Base-by-base conservation (phyloP, 768 basidiomycete genomes). In the Termitomyces sp. region DNA sequence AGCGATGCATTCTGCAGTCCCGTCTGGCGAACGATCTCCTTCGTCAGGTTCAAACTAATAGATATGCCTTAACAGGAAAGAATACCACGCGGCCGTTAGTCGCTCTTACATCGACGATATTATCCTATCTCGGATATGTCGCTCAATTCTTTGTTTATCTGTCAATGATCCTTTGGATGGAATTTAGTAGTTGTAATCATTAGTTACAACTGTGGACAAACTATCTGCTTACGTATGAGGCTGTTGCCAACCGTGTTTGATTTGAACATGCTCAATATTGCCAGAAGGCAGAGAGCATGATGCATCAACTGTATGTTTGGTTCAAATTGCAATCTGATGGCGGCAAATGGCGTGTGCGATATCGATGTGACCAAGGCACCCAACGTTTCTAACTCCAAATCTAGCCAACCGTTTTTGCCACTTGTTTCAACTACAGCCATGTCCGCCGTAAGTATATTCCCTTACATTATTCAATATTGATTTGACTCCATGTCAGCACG, bases 311-410 rank as follows among this genome's bases (percentile, higher is more conserved):
- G 9, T 29, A 44, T 36, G 22, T 32, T 52, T 24, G 50, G 43
- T 51, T 39, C 22, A 20, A 24, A 20, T 46, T 52, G n/a, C 29
- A 47, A 39, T 56, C 56, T 55, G 51, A 64, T 60, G 57, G 71
- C 76, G 79, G 79, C 75, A 76, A 76, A 66, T 56, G 62, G 76
- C 77, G 76, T 85, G 86, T 88, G 86, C 66, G 85, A 88, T 86
- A 88, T 87, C 85, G 81, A 85, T 85, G 55, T 66, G 68, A 51
- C 44, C 42, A 59, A 48, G 26, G 34, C 29, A n/a, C 34, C 10
- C 26, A 62, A 57, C 44, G 46, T 42, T 52, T 39, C 9, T 16
- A 18, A 12, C 31, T 24, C 20, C 32, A 27, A 29, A 27, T 52
- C 51, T 27, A 61, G 54, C 55, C 72, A 64, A 64, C 10, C 20